Evolutionary conservation across 2,329 filamentous ascomycete species (phyloP).

Genomic region (Pseudopithomyces maydicus): DNA sequence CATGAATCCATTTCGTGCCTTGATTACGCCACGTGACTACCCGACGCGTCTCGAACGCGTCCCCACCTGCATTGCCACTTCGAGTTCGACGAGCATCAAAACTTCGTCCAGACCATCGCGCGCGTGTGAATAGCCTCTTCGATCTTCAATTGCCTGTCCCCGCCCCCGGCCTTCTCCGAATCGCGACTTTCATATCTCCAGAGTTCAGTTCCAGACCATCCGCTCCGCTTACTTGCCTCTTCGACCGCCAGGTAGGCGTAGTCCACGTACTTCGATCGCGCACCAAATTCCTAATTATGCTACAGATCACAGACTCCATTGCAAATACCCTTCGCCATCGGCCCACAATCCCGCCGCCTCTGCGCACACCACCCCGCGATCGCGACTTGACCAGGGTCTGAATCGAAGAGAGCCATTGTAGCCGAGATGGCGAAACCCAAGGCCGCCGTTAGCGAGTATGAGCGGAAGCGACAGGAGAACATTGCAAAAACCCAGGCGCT

Average conservation of each 20-base stretch:
- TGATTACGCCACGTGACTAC: neutral
- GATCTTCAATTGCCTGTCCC: neutral
- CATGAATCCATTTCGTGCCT: too few species aligned
- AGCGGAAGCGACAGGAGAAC: conserved; percentile 82
- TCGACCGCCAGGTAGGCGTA: neutral
- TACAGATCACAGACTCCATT: neutral
- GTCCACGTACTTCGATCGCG: neutral
- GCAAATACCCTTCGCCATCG: neutral
- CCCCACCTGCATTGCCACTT: neutral
- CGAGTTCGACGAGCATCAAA: neutral
- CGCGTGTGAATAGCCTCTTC: neutral
- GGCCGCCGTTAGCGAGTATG: conserved; percentile 78
- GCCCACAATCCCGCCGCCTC: neutral
- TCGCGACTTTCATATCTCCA: neutral
- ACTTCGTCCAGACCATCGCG: neutral
- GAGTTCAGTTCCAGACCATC: neutral
- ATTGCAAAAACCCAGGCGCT: conserved; percentile 86
- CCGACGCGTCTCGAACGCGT: conserved; percentile 8
- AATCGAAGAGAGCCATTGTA: neutral
- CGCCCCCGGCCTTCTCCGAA: neutral
- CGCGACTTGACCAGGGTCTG: neutral
- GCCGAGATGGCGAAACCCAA: conserved; percentile 44
- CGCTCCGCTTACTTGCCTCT: too few species aligned
- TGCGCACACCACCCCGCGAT: neutral
- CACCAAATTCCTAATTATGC: neutral